Evolutionary conservation across 2,329 filamentous ascomycete species (phyloP).

Genomic region (Pseudonectria buxi): DNA sequence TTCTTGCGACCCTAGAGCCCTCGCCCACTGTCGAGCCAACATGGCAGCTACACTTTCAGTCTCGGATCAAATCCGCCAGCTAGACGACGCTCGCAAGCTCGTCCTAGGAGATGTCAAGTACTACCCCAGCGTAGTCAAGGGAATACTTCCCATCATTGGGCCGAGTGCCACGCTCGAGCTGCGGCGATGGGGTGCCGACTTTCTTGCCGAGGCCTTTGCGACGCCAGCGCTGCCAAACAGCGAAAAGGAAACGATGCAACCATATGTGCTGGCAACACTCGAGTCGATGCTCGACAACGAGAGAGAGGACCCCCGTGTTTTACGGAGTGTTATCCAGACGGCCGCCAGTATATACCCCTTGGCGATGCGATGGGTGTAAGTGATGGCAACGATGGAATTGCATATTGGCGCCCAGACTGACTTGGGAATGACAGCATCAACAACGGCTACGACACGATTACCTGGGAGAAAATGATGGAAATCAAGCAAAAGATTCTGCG

Average conservation of each 20-base stretch:
- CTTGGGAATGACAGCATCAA: slow-evolving; percentile 58
- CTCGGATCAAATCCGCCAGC: slow-evolving; percentile 74
- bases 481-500: slow-evolving; percentile 86
- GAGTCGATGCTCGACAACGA: slow-evolving; percentile 61
- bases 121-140: slow-evolving; percentile 87
- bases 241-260: slow-evolving; percentile 74
- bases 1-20: slow-evolving; percentile 4
- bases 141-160: slow-evolving; percentile 85
- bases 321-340: slow-evolving; percentile 82
- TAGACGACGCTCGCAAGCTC: slow-evolving; percentile 83
- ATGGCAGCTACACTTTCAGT: slow-evolving; percentile 56
- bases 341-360: slow-evolving; percentile 90
- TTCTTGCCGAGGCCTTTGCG: slow-evolving; percentile 91
- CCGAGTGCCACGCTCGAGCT: slow-evolving; percentile 69
- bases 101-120: slow-evolving; percentile 80
- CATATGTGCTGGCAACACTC: slow-evolving; percentile 72
- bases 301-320: slow-evolving; percentile 70
- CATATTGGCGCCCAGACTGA: slow-evolving; percentile 18
- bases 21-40: slow-evolving; percentile 19
- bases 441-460: slow-evolving; percentile 71
- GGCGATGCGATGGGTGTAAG: slow-evolving; percentile 90
- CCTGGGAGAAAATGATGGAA: slow-evolving; percentile 80
- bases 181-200: slow-evolving; percentile 92
- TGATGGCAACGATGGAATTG: slow-evolving; percentile 28
- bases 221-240: slow-evolving; percentile 73